Evolutionary conservation across 148 eudicot genomes (phyloP), one percentile per base, ranked within the genome.

Genomic region (Persicaria tinctoria): DNA sequence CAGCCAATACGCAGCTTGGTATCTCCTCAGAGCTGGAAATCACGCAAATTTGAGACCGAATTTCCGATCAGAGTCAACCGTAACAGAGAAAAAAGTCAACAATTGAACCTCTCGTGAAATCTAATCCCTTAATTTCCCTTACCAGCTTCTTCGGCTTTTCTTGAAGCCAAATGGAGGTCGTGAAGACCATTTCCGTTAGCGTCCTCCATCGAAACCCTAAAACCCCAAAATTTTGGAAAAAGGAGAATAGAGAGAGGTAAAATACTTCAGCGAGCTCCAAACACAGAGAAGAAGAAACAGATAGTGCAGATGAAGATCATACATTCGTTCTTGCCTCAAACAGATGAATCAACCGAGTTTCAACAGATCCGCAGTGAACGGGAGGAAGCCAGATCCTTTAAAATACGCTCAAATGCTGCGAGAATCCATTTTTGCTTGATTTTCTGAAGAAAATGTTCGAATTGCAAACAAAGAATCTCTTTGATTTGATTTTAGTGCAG

Each of bases 101-200:
- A 14, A 57, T 46, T 68, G 8, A 73, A 14, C 44, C 13, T 68
- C 75, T 51, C 51, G 66, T 14, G 5, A 41, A 76, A 72, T 78
- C 23, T 38, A 32, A 51, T 70, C 5, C 7, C 54, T 51, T 45
- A 8, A n/a, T 51, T 51, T 54, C 59, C 51, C 50, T 66, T 63
- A 92, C 98, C 97, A 80, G 93, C 88, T 85, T 95, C 97, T 86
- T 95, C 91, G 6, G 97, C 92, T 79, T 83, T 95, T 85, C 98
- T 95, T 79, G 93, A 90, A 76, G 93, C 97, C 80, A 86, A 82
- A 68, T 89, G 80, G 72, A 79, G 77, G 56, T 89, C 97, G 38
- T 89, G 87, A 47, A 80, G 46, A 70, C 80, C 90, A 74, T 81
- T 84, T 72, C 80, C 73, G 27, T 62, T 59, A 51, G 68, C 72